Conservation (phyloP, 2,329 filamentous ascomycete species). For the Colletotrichum karsti region DNA sequence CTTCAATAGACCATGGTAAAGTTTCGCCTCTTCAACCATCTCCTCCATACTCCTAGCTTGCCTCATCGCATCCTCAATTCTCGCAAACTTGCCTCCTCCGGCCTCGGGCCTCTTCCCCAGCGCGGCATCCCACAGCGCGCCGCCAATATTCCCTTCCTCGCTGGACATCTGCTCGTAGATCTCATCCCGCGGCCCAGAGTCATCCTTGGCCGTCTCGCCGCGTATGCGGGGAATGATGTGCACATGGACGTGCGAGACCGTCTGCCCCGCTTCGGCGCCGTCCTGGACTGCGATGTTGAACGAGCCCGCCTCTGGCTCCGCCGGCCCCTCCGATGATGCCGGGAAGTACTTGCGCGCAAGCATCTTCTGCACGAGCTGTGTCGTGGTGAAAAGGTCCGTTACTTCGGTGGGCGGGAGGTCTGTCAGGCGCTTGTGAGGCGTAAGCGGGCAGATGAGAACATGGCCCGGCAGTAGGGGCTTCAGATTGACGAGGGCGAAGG, state of each 20-base stretch:
- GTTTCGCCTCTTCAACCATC: constrained; percentile 81
- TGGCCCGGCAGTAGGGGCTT: constrained; percentile 95
- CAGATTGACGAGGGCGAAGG: constrained; percentile 92
- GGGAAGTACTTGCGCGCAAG: constrained; percentile 67
- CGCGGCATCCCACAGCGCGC: constrained; percentile 66
- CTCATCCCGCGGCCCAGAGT: constrained; percentile 66
- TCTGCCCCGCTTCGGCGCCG: constrained; percentile 89
- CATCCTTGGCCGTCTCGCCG: constrained; percentile 57
- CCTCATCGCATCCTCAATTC: constrained; percentile 76
- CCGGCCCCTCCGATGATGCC: constrained; percentile 52
- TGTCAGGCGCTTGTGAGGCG: constrained; percentile 74
- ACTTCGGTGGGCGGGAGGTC: constrained; percentile 79
- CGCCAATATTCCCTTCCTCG: constrained; percentile 85
- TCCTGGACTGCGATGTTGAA: constrained; percentile 98
- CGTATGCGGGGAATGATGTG: constrained; percentile 83
- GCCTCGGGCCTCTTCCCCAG: constrained; percentile 53
- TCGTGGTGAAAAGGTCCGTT: constrained; percentile 84
- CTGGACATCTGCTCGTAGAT: constrained; percentile 86
- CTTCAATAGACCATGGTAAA: constrained; percentile 63
- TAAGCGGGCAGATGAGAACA: constrained; percentile 85
- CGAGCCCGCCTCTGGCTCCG: constrained; percentile 66
- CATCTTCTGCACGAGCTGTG: constrained; percentile 83
- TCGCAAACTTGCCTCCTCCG: constrained; percentile 67
- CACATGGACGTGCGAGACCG: constrained; percentile 91
- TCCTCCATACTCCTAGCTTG: constrained; percentile 73